Percentiles rank a stretch among this genome's conserved stretches.
Evolutionary conservation across 2,329 filamentous ascomycete species (phyloP).

Genomic region (Acephala macrosclerotiorum): DNA sequence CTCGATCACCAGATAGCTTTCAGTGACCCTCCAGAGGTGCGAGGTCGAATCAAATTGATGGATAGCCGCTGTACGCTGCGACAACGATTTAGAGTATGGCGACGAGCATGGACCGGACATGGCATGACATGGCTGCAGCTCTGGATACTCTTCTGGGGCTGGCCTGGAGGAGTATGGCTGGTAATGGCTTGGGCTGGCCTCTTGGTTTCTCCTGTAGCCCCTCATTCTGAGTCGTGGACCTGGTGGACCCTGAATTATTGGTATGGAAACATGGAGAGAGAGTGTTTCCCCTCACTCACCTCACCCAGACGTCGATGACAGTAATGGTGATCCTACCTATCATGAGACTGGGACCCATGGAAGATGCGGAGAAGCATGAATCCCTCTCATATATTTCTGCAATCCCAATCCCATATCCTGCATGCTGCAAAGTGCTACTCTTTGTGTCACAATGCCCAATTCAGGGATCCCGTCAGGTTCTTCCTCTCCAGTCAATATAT

Average conservation of each 20-base stretch:
- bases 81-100: conserved; percentile 8
- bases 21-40: not conserved
- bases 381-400: conserved; percentile 3
- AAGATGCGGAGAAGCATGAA: not conserved
- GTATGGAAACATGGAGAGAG: not conserved
- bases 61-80: conserved; percentile 30
- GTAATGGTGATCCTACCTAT: not conserved
- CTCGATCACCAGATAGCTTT: conserved; percentile 11
- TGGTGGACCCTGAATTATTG: too few relatives aligned
- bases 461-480: not conserved
- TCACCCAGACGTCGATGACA: not conserved
- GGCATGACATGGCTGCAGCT: not conserved
- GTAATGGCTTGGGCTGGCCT: not conserved
- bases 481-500: conserved; percentile 12
- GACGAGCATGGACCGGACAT: not conserved
- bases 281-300: conserved; percentile 1
- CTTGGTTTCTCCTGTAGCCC: not conserved
- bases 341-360: not conserved
- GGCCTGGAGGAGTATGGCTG: not conserved
- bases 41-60: conserved; percentile 26
- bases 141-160: not conserved
- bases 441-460: conserved; percentile 1
- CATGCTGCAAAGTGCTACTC: not conserved
- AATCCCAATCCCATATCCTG: conserved; percentile 1
- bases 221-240: not conserved